Base-by-base conservation (phyloP, 768 basidiomycete genomes). In the Kwoniella europaea region DNA sequence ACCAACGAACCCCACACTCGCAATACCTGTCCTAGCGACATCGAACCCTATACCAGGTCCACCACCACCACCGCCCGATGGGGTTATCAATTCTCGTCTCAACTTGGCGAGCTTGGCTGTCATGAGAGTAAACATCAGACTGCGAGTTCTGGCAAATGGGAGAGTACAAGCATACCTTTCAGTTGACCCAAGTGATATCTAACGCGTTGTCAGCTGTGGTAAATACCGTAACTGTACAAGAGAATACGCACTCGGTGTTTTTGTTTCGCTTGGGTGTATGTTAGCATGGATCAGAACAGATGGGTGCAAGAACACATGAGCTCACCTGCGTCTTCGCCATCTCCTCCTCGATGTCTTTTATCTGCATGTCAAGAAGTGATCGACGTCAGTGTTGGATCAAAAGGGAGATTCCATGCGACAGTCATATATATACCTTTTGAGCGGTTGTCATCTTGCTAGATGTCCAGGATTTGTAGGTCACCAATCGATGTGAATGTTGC, bases 41-140 rank as follows among this genome's bases (percentile, higher is more conserved):
- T 99, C 97, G 86, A 99, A 99, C 54, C 97, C 97, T 12, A 93
- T 74, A 35, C 95, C 96, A 0, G 92, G 94, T 0, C 95, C 94
- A 0, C 95, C 95, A 10, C 93, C 90, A 22, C 92, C 88, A 43
- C 90, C 90, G 20, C 87, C 84, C 4, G 91, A 86, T 0, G 92
- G 90, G 10, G 88, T 87, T 76, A 99, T 94, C 65, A 99, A 89
- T 82, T 99, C 97, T 68, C 97, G 89, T 72, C 93, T 88, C 57
- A 98, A 91, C 83, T 99, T 99, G 61, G 97, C 97, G 63, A 99
- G 90, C 84, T 99, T 99, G 67, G 97, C 96, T 82, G 62, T 7
- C 55, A 20, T 65, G 42, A 16, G 58, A 27, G 53, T 56, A 20
- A 61, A 53, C 54, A 62, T 24, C 56, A 60, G 68, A 67, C 57